Evolutionary conservation across 2,329 filamentous ascomycete genomes (phyloP).

Genomic region (Ophiocordyceps robertsii): DNA sequence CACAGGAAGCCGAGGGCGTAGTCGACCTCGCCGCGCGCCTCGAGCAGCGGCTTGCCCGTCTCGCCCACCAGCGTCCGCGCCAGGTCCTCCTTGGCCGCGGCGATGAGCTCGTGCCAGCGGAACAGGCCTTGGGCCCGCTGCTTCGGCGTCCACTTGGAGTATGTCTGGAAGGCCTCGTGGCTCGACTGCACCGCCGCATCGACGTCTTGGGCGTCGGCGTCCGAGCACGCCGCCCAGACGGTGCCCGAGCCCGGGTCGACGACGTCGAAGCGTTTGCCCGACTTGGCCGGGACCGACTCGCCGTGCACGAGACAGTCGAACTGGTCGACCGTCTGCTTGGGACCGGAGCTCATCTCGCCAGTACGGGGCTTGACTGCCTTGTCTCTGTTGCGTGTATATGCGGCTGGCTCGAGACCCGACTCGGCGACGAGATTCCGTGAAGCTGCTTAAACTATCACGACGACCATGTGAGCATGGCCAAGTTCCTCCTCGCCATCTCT

Average conservation of each 20-base stretch:
- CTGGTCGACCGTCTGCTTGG: conserved; percentile 31
- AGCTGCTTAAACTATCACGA: too few species aligned
- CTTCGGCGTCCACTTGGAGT: conserved; percentile 22
- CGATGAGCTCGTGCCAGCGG: conserved; percentile 22
- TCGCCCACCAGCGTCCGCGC: conserved; percentile 29
- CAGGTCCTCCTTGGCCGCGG: conserved; percentile 21
- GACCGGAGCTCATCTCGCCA: conserved; percentile 14
- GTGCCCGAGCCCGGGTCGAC: conserved; percentile 37
- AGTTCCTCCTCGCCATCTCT: neutral
- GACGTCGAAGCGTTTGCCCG: conserved; percentile 35
- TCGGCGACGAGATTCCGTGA: too few species aligned
- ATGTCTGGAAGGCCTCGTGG: conserved; percentile 21
- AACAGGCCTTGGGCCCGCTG: conserved; percentile 20
- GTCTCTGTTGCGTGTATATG: too few species aligned
- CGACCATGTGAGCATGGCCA: too few species aligned
- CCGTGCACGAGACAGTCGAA: conserved; percentile 37
- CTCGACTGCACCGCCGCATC: conserved; percentile 21
- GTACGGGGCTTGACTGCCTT: neutral
- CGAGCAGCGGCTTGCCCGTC: conserved; percentile 42
- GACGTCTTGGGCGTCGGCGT: conserved; percentile 27
- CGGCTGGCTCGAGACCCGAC: too few species aligned
- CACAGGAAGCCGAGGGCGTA: conserved; percentile 39
- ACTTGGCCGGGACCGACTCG: conserved; percentile 29
- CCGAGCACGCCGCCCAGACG: conserved; percentile 35
- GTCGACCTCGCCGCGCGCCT: conserved; percentile 41